These are phyloP conservation scores for Colletotrichum euphorbiae DNA, from an alignment of 2,329 filamentous ascomycete species.

Conservation along the genomic window DNA sequence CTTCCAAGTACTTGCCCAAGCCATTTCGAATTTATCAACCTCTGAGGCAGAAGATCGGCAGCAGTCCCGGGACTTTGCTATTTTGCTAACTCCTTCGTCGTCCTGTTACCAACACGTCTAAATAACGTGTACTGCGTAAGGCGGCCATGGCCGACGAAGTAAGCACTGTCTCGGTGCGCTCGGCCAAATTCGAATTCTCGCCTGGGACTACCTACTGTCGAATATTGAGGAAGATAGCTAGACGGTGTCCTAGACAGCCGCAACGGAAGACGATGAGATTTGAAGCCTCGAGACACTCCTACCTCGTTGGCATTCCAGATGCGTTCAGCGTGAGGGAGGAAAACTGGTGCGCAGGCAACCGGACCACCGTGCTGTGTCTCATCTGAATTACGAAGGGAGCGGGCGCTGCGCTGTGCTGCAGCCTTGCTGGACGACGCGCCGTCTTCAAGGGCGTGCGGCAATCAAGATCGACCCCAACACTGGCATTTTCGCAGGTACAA, in stretches of 20 bases:
- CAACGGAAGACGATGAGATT: constrained; percentile 10
- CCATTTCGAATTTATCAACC: background rate
- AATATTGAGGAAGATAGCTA: constrained; percentile 8
- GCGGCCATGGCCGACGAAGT: constrained; percentile 11
- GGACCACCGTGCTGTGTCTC: constrained; percentile 15
- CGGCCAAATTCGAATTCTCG: constrained; percentile 25
- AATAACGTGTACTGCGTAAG: background rate
- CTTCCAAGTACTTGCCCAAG: constrained; percentile 8
- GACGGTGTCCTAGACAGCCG: constrained; percentile 31
- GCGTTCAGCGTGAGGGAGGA: background rate
- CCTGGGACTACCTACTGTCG: background rate
- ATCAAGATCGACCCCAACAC: constrained; percentile 1
- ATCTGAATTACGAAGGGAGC: constrained; percentile 21
- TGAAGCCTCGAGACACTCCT: constrained; percentile 12
- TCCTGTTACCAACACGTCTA: background rate
- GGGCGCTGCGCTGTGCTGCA: constrained; percentile 1
- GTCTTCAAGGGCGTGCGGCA: constrained; percentile 15
- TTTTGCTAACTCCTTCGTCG: background rate
- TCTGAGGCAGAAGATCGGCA: constrained; percentile 13
- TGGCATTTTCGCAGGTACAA: constrained; percentile 11
- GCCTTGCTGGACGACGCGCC: constrained; percentile 27
- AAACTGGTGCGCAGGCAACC: background rate
- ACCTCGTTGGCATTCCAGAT: constrained; percentile 26
- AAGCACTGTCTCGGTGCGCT: constrained; percentile 36
- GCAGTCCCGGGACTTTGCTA: background rate